Percentiles rank a stretch among this genome's conserved stretches.
These are phyloP conservation scores for Moniliophthora roreri DNA, from an alignment of 1,284 basidiomycete species.

Conservation along the genomic window DNA sequence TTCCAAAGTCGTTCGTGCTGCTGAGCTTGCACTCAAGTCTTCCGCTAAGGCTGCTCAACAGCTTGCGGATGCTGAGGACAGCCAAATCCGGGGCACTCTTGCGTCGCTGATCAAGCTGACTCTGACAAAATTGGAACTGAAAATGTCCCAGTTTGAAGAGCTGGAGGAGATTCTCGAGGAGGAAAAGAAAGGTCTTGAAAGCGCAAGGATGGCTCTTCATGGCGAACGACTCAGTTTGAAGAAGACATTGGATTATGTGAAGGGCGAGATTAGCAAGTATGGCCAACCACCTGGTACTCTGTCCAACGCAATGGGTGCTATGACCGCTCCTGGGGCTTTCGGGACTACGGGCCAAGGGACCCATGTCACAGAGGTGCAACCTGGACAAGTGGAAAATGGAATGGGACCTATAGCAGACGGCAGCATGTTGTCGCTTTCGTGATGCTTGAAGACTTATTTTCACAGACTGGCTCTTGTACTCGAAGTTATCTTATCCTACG, in stretches of 20 bases:
- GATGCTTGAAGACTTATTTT: conserved; percentile 15
- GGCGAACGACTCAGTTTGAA: conserved; percentile 65
- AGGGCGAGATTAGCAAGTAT: conserved; percentile 55
- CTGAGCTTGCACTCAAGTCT: conserved; percentile 82
- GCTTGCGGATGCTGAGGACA: conserved; percentile 85
- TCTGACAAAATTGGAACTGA: conserved; percentile 90
- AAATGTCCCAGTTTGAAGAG: conserved; percentile 90
- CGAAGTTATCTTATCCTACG: no score
- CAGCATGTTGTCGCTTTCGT: conserved; percentile 45
- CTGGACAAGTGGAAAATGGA: conserved; percentile 34
- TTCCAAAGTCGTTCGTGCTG: conserved; percentile 78
- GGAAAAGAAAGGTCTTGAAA: conserved; percentile 76
- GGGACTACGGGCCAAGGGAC: conserved; percentile 59
- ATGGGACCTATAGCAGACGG: conserved; percentile 46
- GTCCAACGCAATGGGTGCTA: conserved; percentile 22
- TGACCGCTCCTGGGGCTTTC: conserved; percentile 36
- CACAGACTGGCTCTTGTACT: no score
- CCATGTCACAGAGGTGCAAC: conserved; percentile 49
- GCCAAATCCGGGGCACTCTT: conserved; percentile 79
- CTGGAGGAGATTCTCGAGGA: conserved; percentile 88
- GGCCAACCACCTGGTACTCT: background rate
- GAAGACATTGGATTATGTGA: conserved; percentile 64
- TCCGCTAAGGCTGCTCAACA: conserved; percentile 86
- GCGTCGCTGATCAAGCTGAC: conserved; percentile 89
- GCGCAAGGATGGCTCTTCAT: conserved; percentile 64